Evolutionary conservation across 345 rosid species (phyloP).

Genomic region (Mallotus nudiflorus): DNA sequence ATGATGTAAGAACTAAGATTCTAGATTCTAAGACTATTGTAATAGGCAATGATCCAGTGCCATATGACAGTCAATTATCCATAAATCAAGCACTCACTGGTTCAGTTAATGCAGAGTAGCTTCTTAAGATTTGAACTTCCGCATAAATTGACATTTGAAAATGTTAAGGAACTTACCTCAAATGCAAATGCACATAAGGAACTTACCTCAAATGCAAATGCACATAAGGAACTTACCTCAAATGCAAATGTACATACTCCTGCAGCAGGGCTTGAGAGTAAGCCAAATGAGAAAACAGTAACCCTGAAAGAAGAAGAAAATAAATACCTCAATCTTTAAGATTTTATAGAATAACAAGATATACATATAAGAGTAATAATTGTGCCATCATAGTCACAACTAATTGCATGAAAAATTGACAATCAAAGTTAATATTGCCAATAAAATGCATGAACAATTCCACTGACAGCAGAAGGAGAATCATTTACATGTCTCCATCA

Average conservation of each 20-base stretch:
- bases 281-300: conserved; percentile 74
- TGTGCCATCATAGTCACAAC: background rate
- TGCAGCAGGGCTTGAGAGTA: conserved; percentile 75
- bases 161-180: conserved; percentile 50
- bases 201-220: conserved; percentile 74
- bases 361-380: background rate
- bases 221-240: conserved; percentile 61
- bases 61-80: background rate
- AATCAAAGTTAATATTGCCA: background rate
- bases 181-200: conserved; percentile 62
- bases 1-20: background rate
- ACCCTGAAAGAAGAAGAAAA: conserved; percentile 44
- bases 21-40: background rate
- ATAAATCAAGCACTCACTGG: background rate
- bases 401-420: background rate
- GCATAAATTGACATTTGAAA: background rate
- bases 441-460: background rate
- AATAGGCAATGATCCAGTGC: background rate
- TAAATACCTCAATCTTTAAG: conserved; percentile 12
- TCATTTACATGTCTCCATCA: background rate
- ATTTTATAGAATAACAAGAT: background rate
- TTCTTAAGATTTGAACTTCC: conserved; percentile 4
- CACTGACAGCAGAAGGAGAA: background rate
- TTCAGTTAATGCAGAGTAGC: background rate
- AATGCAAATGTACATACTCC: conserved; percentile 63